Base-by-base conservation (phyloP, 768 basidiomycete species). In the Cyathus striatus region DNA sequence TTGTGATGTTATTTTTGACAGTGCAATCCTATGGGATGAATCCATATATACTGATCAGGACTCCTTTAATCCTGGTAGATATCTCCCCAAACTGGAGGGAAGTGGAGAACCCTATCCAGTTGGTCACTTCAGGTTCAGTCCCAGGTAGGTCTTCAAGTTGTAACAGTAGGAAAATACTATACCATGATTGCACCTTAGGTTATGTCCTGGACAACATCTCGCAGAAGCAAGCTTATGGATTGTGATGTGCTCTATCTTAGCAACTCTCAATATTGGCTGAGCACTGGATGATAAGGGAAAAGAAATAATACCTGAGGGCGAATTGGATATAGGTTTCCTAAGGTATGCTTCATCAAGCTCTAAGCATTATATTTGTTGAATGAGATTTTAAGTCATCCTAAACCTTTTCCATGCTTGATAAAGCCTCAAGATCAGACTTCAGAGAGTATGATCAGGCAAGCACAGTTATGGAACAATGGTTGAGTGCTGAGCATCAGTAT, bases 131-230 rank as follows among this genome's bases (percentile, higher is more conserved):
- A 61, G 63, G 9, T 64, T 60, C 48, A 58, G 59, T 1, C 50
- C 57, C 17, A 51, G 58, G 58, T 56, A 35, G 17, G 17, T 48
- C 14, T 7, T 22, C 5, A 12, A 22, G 10, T 10, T 14, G 14
- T 20, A 26, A 17, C 24, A 4, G 17, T 37, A 23, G 17, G 24
- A 17, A 40, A 22, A 5, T n/a, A n/a, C 30, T 18, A 3, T 12
- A 26, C 18, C 24, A 14, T 22, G 12, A 21, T 23, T 23, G 18
- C 30, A 39, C 14, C 40, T n/a, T 27, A 55, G 55, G 6, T 45
- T 60, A 17, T 73, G 71, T 46, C 63, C 70, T 3, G 76, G 73
- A 5, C 54, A 62, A n/a, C 45, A 70, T 34, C 52, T 78, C 27
- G 72, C 70, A 0, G 68, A 74, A 25, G 55, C 61, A 4, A 70